Evolutionary conservation across 345 rosid species (phyloP), one percentile per base, ranked within the genome.

Genomic region (Theobroma cacao): DNA sequence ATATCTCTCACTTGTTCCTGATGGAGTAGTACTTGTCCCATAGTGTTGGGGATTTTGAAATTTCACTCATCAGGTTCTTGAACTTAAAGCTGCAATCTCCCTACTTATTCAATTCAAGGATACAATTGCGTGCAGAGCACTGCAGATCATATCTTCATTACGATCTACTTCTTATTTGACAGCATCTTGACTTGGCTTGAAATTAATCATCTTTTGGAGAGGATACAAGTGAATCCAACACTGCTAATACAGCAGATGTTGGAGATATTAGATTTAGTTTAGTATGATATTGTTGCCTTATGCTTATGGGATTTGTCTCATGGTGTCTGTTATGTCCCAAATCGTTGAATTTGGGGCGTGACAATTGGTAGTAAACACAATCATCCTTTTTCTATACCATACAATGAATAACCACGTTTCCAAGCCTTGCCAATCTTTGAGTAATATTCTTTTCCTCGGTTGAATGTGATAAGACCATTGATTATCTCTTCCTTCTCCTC

Each of bases 131-230:
- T 98, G 95, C 50, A 97, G 90, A 59, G 98, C 99, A 71, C 98
- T 97, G 71, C 98, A 91, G 78, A 97, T 97, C 99, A 97, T 97
- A 84, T 97, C 99, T 87, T 94, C 99, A 55, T 97, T 97, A 41
- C 99, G 98, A 67, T 97, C 99, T 31, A 94, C 97, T 84, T 97
- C 99, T 83, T 97, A 98, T 85, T 97, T 97, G 75, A 97, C 99
- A 78, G 99, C 99, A 85, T 91, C 98, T 82, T 88, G 91, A 93
- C 94, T 97, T 38, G 98, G 99, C 91, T 93, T 94, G 79, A 97
- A 94, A 88, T 87, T 87, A 76, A 97, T 89, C 5, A 98, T 97
- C 76, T 93, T 97, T 81, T 91, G 97, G 64, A 97, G 93, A 72
- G 98, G 98, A 64, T 94, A 97, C 99, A 75, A 97, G 83, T 28